Conservation (phyloP, 2,329 filamentous ascomycete species). For the Monosporascus ibericus region DNA sequence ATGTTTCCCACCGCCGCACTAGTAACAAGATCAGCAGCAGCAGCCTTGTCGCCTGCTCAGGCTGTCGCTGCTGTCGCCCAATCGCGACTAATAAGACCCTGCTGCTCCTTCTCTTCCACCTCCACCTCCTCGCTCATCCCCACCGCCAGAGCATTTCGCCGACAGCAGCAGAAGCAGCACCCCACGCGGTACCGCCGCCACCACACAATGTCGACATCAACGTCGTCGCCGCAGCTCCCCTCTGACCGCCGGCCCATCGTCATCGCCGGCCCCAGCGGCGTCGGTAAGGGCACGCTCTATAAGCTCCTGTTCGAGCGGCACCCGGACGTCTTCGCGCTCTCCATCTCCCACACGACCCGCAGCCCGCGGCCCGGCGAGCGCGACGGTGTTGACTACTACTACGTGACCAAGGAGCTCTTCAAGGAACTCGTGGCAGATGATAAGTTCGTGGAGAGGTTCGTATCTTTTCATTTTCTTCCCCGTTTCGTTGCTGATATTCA, state of each 20-base stretch:
- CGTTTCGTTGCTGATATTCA: conserved; percentile 18
- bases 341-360: conserved; percentile 74
- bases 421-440: conserved; percentile 58
- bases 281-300: conserved; percentile 77
- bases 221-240: conserved; percentile 13
- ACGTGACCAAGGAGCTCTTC: conserved; percentile 62
- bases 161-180: too few species aligned
- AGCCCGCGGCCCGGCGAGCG: conserved; percentile 67
- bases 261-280: conserved; percentile 73
- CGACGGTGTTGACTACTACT: conserved; percentile 78
- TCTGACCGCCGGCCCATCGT: conserved; percentile 60
- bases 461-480: neutral
- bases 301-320: conserved; percentile 58
- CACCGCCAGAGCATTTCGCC: too few species aligned
- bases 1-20: too few species aligned
- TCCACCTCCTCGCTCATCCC: neutral
- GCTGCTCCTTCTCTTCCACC: neutral
- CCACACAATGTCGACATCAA: too few species aligned
- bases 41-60: too few species aligned
- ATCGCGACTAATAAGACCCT: too few species aligned
- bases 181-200: too few species aligned
- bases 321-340: conserved; percentile 46
- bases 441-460: conserved; percentile 68
- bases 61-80: too few species aligned
- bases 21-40: too few species aligned